These are phyloP conservation scores for Tagetes patula DNA, from an alignment of 129 eudicot species.

Conservation along the genomic window DNA sequence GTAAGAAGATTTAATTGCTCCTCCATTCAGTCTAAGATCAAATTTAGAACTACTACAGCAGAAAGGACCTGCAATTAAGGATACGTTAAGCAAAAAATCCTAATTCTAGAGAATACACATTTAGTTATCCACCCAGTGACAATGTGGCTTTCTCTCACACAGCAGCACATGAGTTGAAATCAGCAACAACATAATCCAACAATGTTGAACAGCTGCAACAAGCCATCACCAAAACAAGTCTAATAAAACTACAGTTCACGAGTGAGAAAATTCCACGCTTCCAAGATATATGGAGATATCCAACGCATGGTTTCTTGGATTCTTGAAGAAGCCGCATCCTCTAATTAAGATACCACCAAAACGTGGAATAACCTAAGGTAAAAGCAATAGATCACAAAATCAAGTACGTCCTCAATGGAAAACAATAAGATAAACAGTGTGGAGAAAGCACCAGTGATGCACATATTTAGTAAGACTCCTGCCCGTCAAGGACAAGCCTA, in stretches of 20 bases:
- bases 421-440: constrained; percentile 12
- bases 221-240: constrained; percentile 47
- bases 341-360: constrained; percentile 50
- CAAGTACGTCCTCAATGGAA: constrained; percentile 48
- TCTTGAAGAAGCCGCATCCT: constrained; percentile 55
- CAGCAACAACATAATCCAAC: constrained; percentile 79
- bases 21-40: constrained; percentile 39
- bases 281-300: constrained; percentile 48
- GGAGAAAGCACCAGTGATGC: constrained; percentile 40
- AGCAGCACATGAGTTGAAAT: constrained; percentile 66
- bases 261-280: constrained; percentile 56
- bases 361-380: constrained; percentile 60
- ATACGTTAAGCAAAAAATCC: constrained; percentile 48
- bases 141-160: constrained; percentile 60
- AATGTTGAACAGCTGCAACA: constrained; percentile 71
- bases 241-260: constrained; percentile 47
- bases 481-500: constrained; percentile 58
- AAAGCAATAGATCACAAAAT: constrained; percentile 64
- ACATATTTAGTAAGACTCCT: constrained; percentile 44
- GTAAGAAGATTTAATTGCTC: constrained; percentile 35
- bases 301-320: constrained; percentile 45
- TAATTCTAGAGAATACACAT: constrained; percentile 35
- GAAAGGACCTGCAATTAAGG: constrained; percentile 72
- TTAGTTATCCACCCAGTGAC: constrained; percentile 49
- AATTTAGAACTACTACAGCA: constrained; percentile 31